These are phyloP conservation scores for Diaporthe sp. DNA, from an alignment of 2,329 filamentous ascomycete species.

Conservation along the genomic window DNA sequence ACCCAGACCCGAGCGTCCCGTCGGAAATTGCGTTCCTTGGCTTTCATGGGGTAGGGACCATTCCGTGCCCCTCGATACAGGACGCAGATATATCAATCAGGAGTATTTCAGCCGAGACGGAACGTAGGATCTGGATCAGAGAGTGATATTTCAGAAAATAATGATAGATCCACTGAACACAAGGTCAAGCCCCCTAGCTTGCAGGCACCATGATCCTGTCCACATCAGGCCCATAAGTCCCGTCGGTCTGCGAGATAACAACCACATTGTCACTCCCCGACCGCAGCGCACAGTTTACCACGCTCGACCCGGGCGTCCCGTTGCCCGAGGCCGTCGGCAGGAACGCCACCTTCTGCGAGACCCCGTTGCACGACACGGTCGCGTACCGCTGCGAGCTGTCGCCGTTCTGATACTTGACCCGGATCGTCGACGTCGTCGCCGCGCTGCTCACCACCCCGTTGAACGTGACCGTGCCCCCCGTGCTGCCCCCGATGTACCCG, in stretches of 20 bases:
- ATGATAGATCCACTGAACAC: background rate
- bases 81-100: background rate
- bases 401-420: slow-evolving; percentile 70
- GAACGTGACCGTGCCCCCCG: slow-evolving; percentile 62
- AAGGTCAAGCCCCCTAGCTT: background rate
- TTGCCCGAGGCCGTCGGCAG: slow-evolving; percentile 60
- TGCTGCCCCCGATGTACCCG: slow-evolving; percentile 68
- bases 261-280: slow-evolving; percentile 63
- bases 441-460: slow-evolving; percentile 57
- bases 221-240: slow-evolving; percentile 63
- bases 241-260: slow-evolving; percentile 57
- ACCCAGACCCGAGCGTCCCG: background rate
- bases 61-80: background rate
- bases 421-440: slow-evolving; percentile 63
- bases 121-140: background rate
- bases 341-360: slow-evolving; percentile 63
- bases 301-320: slow-evolving; percentile 55
- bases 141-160: background rate
- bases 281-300: slow-evolving; percentile 62
- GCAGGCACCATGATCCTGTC: slow-evolving; percentile 67
- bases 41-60: background rate
- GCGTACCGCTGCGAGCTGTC: slow-evolving; percentile 66
- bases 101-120: background rate
- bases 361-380: slow-evolving; percentile 69
- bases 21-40: background rate